Conservation (phyloP, 2,329 filamentous ascomycete genomes). For the Calonectria naviculata region DNA sequence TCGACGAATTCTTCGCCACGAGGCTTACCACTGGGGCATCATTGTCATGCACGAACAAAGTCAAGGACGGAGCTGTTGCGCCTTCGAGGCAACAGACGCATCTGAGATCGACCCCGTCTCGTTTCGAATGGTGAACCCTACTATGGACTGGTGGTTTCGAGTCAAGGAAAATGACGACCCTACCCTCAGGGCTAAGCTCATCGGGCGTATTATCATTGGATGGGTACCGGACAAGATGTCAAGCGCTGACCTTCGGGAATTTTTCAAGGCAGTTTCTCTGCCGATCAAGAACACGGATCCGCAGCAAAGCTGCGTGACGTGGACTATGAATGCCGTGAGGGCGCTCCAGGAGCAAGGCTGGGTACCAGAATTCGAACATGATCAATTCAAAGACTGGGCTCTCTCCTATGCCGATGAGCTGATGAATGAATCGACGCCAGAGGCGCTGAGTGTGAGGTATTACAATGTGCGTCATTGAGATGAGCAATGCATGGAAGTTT, state of each 20-base stretch:
- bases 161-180: slow-evolving; percentile 28
- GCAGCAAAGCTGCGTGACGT: slow-evolving; percentile 49
- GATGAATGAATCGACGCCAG: too few relatives aligned
- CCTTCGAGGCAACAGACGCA: slow-evolving; percentile 45
- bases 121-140: slow-evolving; percentile 45
- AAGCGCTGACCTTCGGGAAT: slow-evolving; percentile 25
- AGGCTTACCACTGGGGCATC: slow-evolving; percentile 47
- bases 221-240: slow-evolving; percentile 30
- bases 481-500: too few relatives aligned
- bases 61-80: slow-evolving; percentile 23
- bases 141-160: slow-evolving; percentile 46
- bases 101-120: slow-evolving; percentile 43
- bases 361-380: slow-evolving; percentile 37
- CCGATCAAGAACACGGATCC: slow-evolving; percentile 46
- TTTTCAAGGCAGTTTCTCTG: slow-evolving; percentile 39
- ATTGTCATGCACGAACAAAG: slow-evolving; percentile 36
- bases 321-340: slow-evolving; percentile 41
- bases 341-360: slow-evolving; percentile 40
- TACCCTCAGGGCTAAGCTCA: slow-evolving; percentile 33
- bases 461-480: too few relatives aligned
- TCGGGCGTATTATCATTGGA: slow-evolving; percentile 44
- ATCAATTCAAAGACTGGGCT: slow-evolving; percentile 40
- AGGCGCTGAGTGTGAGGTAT: too few relatives aligned
- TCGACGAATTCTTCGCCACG: slow-evolving; percentile 38
- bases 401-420: slow-evolving; percentile 44